These are phyloP conservation scores for Rhexocercosporidium sp. DNA, from an alignment of 2,329 filamentous ascomycete genomes.

Conservation along the genomic window DNA sequence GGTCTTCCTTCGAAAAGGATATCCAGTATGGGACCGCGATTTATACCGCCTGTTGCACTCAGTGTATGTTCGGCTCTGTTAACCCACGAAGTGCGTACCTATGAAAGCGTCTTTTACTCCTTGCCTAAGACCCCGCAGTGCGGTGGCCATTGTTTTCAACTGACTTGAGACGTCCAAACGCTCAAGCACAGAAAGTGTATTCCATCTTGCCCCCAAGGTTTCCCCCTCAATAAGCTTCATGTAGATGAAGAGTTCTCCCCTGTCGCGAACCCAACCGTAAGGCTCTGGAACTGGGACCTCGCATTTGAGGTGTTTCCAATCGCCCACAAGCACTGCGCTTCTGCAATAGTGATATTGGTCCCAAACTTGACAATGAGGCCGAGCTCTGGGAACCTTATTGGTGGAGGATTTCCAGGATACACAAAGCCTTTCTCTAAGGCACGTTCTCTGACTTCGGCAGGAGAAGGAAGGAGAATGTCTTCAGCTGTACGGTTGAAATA, in stretches of 20 bases:
- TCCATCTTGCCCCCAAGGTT: conserved; percentile 21
- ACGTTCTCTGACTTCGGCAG: conserved; percentile 15
- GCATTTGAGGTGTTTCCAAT: conserved; percentile 17
- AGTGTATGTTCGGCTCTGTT: conserved; percentile 9
- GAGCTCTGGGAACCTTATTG: conserved; percentile 17
- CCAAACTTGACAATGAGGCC: conserved; percentile 19
- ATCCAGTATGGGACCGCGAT: conserved; percentile 15
- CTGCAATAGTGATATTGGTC: conserved; percentile 13
- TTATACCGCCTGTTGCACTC: conserved; percentile 13
- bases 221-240: conserved; percentile 20
- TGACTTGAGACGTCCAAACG: conserved; percentile 18
- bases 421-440: conserved; percentile 16
- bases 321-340: conserved; percentile 18
- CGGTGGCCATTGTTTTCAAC: conserved; percentile 16
- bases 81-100: conserved; percentile 17
- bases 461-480: conserved; percentile 20
- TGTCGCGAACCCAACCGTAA: conserved; percentile 14
- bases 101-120: conserved; percentile 16
- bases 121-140: conserved; percentile 17
- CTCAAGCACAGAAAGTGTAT: conserved; percentile 18
- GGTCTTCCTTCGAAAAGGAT: conserved; percentile 18
- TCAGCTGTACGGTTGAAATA: conserved; percentile 17
- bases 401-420: conserved; percentile 10
- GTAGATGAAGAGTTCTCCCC: conserved; percentile 18
- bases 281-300: conserved; percentile 17